Evolutionary conservation across 331 rosid species (phyloP), one percentile per base, ranked within the genome.

Genomic region (Saraca asoca): DNA sequence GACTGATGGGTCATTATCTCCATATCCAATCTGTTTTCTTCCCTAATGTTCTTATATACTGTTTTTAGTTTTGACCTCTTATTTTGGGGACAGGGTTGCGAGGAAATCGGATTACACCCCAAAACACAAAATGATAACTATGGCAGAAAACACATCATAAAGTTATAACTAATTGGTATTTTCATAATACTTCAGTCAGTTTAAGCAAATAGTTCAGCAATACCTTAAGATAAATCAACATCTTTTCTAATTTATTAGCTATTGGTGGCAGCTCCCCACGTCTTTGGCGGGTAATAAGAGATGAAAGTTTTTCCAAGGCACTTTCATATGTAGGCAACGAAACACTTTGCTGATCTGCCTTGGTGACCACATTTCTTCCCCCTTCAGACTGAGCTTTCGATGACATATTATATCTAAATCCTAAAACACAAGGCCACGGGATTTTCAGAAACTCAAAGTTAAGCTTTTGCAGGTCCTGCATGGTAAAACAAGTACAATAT

Each of bases 241-340:
- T 89, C 62, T 62, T 81, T 46, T 76, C 70, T 56, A 86, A 65
- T 58, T 89, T 89, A 29, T 81, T 52, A 45, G 75, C 64, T 51
- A 67, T 9, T 0, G 78, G 44, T 14, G 82, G 69, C 68, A 71
- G 64, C 18, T 73, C 83, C 68, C 91, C 93, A 16, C 93, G 87
- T 64, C 75, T 82, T 71, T 80, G 71, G 35, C 64, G 68, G 58
- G 83, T 84, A 62, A 89, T 89, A 39, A 89, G 87, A 75, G 93
- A 89, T 39, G 93, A 86, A 62, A 89, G 92, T 60, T 88, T 88
- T 66, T 86, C 87, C 96, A 86, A 82, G 49, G 95, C 81, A 31
- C 64, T 62, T 74, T 88, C 88, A 63, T 76, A 85, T 18, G 88
- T 78, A 15, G 82, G 68, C 11, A 15, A 38, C 1, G 66, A 12